Evolutionary conservation across 148 eudicot genomes (phyloP).

Genomic region (Mesembryanthemum crystallinum): DNA sequence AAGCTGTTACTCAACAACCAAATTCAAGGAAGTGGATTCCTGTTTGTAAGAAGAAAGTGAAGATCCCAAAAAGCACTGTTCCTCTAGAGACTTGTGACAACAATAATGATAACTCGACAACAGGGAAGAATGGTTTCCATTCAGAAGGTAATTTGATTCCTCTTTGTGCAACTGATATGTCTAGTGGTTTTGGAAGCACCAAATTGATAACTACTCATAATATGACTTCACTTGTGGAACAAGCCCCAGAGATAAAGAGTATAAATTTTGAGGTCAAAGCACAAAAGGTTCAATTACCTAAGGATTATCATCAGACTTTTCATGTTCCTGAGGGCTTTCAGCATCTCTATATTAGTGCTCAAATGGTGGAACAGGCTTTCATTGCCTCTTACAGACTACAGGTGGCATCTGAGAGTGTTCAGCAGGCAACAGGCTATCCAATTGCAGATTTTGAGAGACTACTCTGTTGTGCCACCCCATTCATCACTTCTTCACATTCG

Average conservation of each 20-base stretch:
- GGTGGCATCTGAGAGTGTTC: slow-evolving; percentile 44
- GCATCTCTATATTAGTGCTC: slow-evolving; percentile 3
- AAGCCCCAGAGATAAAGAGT: background rate
- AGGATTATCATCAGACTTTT: background rate
- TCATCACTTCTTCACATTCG: slow-evolving; percentile 21
- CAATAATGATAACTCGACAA: background rate
- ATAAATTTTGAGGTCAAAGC: background rate
- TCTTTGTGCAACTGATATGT: background rate
- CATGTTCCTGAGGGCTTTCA: slow-evolving; percentile 5
- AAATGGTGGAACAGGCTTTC: slow-evolving; percentile 23
- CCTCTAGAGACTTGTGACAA: background rate
- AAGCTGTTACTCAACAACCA: slow-evolving; percentile 11
- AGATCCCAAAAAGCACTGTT: background rate
- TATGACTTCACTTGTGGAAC: background rate
- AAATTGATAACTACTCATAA: background rate
- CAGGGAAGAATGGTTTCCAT: slow-evolving; percentile 6
- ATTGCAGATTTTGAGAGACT: slow-evolving; percentile 50
- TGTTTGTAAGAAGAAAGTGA: slow-evolving; percentile 24
- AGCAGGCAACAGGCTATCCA: slow-evolving; percentile 40
- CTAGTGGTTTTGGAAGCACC: background rate
- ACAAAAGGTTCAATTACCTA: background rate
- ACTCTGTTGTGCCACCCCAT: slow-evolving; percentile 43
- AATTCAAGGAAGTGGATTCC: slow-evolving; percentile 27
- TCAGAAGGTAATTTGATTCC: slow-evolving; percentile 9
- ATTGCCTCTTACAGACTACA: slow-evolving; percentile 29